Evolutionary conservation across 2,329 filamentous ascomycete genomes (phyloP), one percentile per base, ranked within the genome.

Genomic region (Cadophora malorum): DNA sequence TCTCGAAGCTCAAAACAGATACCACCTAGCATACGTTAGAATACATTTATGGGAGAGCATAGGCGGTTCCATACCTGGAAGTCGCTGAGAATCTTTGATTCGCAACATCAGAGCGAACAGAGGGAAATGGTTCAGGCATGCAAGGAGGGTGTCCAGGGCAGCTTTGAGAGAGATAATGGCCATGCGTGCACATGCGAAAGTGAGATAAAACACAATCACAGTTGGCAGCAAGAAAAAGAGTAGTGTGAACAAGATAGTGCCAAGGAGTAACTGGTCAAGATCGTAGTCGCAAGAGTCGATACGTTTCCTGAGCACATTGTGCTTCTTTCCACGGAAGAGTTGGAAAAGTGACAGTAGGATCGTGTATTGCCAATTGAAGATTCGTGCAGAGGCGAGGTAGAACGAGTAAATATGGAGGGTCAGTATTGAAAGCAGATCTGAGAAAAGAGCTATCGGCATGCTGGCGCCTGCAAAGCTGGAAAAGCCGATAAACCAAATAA

Each of bases 271-370:
- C 80, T 99, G 96, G 78, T 99, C 96, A 28, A 99, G 87, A 78
- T 98, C 96, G 81, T 99, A 99, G 81, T 98, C 96, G 83, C 96
- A 99, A 58, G 94, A 97, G 79, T 99, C 96, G 76, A 99, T 98
- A 80, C 96, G 94, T 77, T 97, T 97, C 70, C 96, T 91, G 25
- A 99, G 87, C 19, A 99, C 91, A 74, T 99, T 99, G 78, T 97
- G 91, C 80, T 99, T 99, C 83, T 97, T 98, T 67, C 96, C 96
- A 38, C 95, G 92, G 78, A 99, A 99, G 10, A 99, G 89, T 78
- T 99, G 96, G 80, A 99, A 99, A n/a, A 99, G 88, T 12, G 95
- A 98, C 72, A 95, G 90, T 72, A 99, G 91, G 70, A 99, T 98
- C 3, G 92, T 97, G 69, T 99, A 89, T 80, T 99, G 96, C 96